A percentile compares a stretch with the other conserved stretches of the same genome.
Conservation (phyloP, 2,329 filamentous ascomycete species). For the Blumeria hordei region DNA sequence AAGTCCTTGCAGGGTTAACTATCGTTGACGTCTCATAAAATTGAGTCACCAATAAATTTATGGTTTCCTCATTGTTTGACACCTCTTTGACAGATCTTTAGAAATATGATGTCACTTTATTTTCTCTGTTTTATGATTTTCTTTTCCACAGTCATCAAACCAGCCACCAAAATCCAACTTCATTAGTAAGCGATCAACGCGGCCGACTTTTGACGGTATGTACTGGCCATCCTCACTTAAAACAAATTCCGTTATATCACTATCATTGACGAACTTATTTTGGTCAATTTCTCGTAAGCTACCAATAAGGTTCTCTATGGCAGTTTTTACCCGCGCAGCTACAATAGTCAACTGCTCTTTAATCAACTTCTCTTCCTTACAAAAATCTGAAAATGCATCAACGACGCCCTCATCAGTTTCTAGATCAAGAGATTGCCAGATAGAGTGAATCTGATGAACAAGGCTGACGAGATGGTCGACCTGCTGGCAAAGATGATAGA, state of each 20-base stretch:
- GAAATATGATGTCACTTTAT: too few relatives aligned
- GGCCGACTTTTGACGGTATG: constrained; percentile 47
- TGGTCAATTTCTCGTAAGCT: constrained; percentile 30
- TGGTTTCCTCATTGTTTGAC: too few relatives aligned
- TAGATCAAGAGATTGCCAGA: constrained; percentile 58
- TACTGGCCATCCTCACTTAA: constrained; percentile 28
- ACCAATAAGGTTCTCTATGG: constrained; percentile 36
- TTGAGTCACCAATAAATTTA: too few relatives aligned
- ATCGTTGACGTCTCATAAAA: too few relatives aligned
- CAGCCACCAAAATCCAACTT: constrained; percentile 41
- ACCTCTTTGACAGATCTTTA: too few relatives aligned
- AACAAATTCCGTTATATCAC: constrained; percentile 15
- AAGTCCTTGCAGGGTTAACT: too few relatives aligned
- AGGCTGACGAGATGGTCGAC: constrained; percentile 66
- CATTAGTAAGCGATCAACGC: constrained; percentile 70
- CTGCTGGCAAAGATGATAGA: constrained; percentile 43
- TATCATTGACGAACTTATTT: constrained; percentile 13
- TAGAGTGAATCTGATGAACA: constrained; percentile 46
- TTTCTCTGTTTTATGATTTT: constrained; percentile 1
- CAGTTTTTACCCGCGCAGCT: constrained; percentile 37
- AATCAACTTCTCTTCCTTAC: constrained; percentile 47
- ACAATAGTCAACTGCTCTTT: constrained; percentile 37
- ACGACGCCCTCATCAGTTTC: constrained; percentile 64
- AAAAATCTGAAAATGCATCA: constrained; percentile 47
- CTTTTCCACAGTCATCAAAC: constrained; percentile 10